phyloP scores from a whole-genome alignment of 441 rosid genomes.

The Populus hybrid region DNA sequence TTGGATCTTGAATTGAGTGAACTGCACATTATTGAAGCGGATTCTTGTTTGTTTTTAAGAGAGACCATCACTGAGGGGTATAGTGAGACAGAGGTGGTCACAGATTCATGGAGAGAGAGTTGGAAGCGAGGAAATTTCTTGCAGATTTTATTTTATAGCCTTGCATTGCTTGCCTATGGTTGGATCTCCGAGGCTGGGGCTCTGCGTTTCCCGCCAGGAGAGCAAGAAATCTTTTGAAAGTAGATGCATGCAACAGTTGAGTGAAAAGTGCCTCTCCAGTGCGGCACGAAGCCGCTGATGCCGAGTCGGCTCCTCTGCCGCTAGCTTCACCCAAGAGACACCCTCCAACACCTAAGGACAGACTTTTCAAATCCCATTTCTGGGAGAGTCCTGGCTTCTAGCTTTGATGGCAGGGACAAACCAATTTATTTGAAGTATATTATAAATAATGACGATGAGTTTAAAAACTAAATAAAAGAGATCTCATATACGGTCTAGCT shows the following conservation, averaged over 20 bases:
- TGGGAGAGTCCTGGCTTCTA: no score
- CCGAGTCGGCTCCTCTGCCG: no score
- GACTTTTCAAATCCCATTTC: no score
- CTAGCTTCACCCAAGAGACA: no score
- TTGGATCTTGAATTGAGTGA: neutral
- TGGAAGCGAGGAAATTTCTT: neutral
- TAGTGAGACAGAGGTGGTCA: neutral
- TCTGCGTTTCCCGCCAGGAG: neutral
- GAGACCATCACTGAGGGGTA: neutral
- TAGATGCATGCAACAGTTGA: neutral
- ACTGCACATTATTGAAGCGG: neutral
- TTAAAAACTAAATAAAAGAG: no score
- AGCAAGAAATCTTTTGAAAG: neutral
- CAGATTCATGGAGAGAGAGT: neutral
- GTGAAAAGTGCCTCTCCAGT: no score
- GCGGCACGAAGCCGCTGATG: no score
- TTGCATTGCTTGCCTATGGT: neutral
- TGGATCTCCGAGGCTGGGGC: neutral
- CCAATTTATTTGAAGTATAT: no score
- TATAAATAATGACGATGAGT: no score
- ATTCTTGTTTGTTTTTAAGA: neutral
- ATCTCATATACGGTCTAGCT: no score
- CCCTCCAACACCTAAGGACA: no score
- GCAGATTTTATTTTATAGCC: neutral
- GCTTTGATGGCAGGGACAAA: no score